Conservation (phyloP, 2,329 filamentous ascomycete species). For the Lomentospora prolificans region DNA sequence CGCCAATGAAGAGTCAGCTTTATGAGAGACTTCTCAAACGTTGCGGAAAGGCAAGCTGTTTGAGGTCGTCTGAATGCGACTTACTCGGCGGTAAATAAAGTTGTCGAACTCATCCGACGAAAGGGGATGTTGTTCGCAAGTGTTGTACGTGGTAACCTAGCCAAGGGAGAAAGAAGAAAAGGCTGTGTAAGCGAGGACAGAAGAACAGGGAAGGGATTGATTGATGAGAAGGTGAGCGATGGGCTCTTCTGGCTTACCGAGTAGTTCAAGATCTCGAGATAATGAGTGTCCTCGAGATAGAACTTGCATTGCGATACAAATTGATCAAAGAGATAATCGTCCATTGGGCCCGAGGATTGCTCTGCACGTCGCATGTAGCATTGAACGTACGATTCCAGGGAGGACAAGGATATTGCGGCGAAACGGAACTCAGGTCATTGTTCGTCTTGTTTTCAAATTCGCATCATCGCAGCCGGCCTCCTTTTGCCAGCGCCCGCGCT, state of each 20-base stretch:
- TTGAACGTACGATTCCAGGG: not conserved
- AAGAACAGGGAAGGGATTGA: not conserved
- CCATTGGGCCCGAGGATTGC: constrained; percentile 30
- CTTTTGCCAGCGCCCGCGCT: no score
- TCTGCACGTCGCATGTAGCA: not conserved
- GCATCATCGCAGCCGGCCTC: no score
- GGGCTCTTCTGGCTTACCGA: constrained; percentile 43
- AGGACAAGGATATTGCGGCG: not conserved
- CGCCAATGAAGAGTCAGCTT: not conserved
- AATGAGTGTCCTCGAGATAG: constrained; percentile 42
- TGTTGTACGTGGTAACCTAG: constrained; percentile 40
- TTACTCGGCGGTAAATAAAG: constrained; percentile 40
- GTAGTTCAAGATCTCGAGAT: constrained; percentile 50
- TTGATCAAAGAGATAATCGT: constrained; percentile 46
- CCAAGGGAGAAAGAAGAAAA: constrained; percentile 2
- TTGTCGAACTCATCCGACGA: constrained; percentile 47
- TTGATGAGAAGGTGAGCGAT: no score
- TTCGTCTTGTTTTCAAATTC: no score
- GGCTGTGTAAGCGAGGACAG: constrained; percentile 7
- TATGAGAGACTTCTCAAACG: not conserved
- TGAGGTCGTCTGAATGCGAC: constrained; percentile 14
- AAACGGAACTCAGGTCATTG: not conserved
- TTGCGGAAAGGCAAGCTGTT: not conserved
- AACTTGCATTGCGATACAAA: constrained; percentile 37
- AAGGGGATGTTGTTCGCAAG: constrained; percentile 40